These are phyloP conservation scores for Pseudisothecium myosuroides DNA, from an alignment of 225 moss, liverwort and hornwort genomes.

Conservation along the genomic window DNA sequence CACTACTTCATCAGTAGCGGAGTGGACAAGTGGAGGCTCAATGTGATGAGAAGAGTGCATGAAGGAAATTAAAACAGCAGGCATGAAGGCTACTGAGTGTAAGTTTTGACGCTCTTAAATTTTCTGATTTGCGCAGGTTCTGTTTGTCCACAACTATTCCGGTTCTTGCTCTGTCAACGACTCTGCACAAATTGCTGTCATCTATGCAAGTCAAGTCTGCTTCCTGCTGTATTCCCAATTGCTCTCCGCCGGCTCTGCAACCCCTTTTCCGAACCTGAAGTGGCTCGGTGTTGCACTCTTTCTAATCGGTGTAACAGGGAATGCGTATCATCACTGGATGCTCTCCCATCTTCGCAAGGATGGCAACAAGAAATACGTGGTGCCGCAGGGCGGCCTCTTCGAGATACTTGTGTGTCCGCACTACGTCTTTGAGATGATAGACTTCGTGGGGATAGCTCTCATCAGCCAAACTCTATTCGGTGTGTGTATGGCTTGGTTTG, in stretches of 20 bases:
- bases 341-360: slow-evolving; percentile 20
- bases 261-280: slow-evolving; percentile 9
- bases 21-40: too few species aligned
- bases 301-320: slow-evolving; percentile 12
- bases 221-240: slow-evolving; percentile 3
- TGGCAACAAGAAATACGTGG: slow-evolving; percentile 6
- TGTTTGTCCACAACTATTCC: slow-evolving; percentile 7
- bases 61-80: too few species aligned
- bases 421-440: slow-evolving; percentile 38
- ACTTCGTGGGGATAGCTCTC: slow-evolving; percentile 24
- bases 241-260: neutral
- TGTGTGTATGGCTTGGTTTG: neutral
- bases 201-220: neutral
- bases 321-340: slow-evolving; percentile 33
- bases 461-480: slow-evolving; percentile 28
- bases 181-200: neutral
- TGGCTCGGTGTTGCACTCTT: slow-evolving; percentile 6
- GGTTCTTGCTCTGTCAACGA: neutral
- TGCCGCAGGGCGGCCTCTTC: slow-evolving; percentile 41
- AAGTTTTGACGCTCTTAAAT: too few species aligned
- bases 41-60: too few species aligned
- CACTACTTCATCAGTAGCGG: too few species aligned
- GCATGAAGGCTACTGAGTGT: too few species aligned
- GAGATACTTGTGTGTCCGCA: slow-evolving; percentile 36
- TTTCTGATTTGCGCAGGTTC: neutral